These are phyloP conservation scores for Mollisiaceae sp. DNA, from an alignment of 2,329 filamentous ascomycete genomes.

Conservation along the genomic window DNA sequence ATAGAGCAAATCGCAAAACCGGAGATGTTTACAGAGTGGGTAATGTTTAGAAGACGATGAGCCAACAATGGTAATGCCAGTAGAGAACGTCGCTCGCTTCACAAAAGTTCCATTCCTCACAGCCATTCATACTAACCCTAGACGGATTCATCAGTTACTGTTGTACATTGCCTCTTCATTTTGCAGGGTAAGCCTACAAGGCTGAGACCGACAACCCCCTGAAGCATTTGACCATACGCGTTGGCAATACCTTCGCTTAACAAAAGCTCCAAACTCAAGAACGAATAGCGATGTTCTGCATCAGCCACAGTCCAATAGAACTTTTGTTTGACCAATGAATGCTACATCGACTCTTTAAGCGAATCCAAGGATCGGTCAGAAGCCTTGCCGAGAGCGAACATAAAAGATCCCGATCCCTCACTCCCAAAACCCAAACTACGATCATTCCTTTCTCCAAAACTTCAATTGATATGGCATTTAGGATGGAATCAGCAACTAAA, in stretches of 20 bases:
- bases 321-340: slow-evolving; percentile 20
- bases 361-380: no score
- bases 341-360: no score
- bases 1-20: no score
- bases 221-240: no score
- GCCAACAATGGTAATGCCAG: no score
- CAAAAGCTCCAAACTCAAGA: slow-evolving; percentile 22
- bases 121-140: no score
- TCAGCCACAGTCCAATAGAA: slow-evolving; percentile 14
- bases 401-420: background rate
- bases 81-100: background rate
- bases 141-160: no score
- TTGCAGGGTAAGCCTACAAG: background rate
- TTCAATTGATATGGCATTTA: background rate
- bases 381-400: no score
- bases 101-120: background rate
- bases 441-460: background rate
- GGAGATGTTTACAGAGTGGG: no score
- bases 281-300: slow-evolving; percentile 8
- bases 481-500: background rate
- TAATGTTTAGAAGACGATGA: no score
- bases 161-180: no score
- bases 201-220: background rate
- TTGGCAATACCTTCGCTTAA: slow-evolving; percentile 9
- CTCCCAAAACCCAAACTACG: background rate